Percentiles rank a stretch among this genome's conserved stretches.
These are phyloP conservation scores for Thalia dealbata DNA, from an alignment of 176 grass and related monocot genomes.

Conservation along the genomic window DNA sequence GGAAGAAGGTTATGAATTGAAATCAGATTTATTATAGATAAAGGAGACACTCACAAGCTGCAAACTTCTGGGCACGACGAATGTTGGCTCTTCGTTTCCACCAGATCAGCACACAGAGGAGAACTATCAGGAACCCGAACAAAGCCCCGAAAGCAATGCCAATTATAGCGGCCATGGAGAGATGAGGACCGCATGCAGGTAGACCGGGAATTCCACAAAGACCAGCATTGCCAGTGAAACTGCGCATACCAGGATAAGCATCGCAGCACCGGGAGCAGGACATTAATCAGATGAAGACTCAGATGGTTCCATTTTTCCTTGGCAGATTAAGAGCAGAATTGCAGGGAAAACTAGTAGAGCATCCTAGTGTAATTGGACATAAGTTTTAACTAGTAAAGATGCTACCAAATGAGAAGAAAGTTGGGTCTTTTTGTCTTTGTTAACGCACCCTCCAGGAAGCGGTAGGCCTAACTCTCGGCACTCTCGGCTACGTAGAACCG, in stretches of 20 bases:
- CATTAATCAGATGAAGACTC: neutral
- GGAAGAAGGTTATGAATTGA: neutral
- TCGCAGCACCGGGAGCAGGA: neutral
- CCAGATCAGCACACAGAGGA: conserved; percentile 73
- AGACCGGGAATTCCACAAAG: conserved; percentile 90
- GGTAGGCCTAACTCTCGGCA: neutral
- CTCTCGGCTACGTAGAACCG: neutral
- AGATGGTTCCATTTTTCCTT: too few species aligned
- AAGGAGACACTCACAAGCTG: conserved; percentile 20
- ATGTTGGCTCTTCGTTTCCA: conserved; percentile 94
- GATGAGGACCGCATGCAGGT: conserved; percentile 65
- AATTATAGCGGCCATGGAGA: conserved; percentile 79
- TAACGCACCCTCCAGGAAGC: neutral
- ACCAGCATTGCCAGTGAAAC: conserved; percentile 79
- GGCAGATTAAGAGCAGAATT: too few species aligned
- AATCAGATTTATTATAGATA: too few species aligned
- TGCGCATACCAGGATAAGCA: conserved; percentile 26
- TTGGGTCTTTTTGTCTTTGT: too few species aligned
- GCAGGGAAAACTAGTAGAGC: too few species aligned
- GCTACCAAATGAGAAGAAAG: too few species aligned
- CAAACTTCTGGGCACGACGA: conserved; percentile 60
- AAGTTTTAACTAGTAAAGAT: too few species aligned
- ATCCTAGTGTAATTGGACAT: too few species aligned
- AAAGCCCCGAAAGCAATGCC: conserved; percentile 67
- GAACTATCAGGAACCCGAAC: conserved; percentile 45